phyloP scores from a whole-genome alignment of 768 basidiomycete genomes.

The Coprinopsis strossmayeri region DNA sequence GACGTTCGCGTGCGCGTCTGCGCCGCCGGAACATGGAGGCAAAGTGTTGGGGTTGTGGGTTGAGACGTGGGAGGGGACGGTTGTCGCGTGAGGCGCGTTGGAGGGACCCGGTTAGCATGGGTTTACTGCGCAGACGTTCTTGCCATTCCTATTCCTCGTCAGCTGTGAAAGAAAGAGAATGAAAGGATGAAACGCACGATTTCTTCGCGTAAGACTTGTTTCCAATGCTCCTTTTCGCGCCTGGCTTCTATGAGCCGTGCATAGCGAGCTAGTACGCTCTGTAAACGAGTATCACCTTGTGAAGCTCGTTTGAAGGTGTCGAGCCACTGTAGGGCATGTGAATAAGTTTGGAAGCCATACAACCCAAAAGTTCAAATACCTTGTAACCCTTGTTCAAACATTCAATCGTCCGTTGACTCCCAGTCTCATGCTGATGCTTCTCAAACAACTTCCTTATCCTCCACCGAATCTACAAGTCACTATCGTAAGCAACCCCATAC shows the following conservation, averaged over 20 bases:
- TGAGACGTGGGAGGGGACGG: conserved; percentile 70
- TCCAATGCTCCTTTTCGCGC: conserved; percentile 42
- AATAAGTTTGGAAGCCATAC: too few relatives aligned
- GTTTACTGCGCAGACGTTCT: conserved; percentile 44
- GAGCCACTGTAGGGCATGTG: conserved; percentile 53
- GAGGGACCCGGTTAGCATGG: conserved; percentile 66
- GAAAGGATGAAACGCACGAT: conserved; percentile 33
- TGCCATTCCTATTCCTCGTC: conserved; percentile 45
- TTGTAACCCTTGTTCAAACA: conserved; percentile 49
- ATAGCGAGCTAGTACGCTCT: conserved; percentile 48
- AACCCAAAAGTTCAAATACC: too few relatives aligned
- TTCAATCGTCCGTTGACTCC: conserved; percentile 39
- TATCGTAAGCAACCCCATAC: background rate
- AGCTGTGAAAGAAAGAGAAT: background rate
- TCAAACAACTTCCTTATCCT: conserved; percentile 52
- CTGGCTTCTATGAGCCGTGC: conserved; percentile 47
- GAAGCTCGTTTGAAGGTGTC: conserved; percentile 49
- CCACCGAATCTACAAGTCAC: conserved; percentile 43
- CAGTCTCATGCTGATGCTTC: conserved; percentile 44
- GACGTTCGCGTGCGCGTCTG: conserved; percentile 28
- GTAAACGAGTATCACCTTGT: conserved; percentile 42
- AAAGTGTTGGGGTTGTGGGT: conserved; percentile 71
- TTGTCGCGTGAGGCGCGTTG: conserved; percentile 60
- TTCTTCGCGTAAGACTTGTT: conserved; percentile 39
- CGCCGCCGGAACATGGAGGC: conserved; percentile 60